Evolutionary conservation across 2,329 filamentous ascomycete species (phyloP).

Genomic region (Hirsutella rhossiliensis): DNA sequence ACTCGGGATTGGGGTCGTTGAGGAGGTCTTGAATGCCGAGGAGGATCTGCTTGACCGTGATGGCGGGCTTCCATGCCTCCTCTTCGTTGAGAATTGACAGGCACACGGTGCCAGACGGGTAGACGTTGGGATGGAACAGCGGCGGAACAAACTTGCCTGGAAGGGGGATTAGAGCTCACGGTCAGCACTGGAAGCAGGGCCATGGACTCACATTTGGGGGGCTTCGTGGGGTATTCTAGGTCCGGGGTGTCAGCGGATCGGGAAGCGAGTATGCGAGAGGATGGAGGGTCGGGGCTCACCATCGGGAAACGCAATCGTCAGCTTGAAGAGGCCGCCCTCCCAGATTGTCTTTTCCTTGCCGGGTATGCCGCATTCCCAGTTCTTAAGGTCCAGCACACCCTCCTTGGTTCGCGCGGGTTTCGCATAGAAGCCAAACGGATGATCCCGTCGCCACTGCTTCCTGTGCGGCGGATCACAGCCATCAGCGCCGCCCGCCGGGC

Average conservation of each 20-base stretch:
- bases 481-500: slow-evolving; percentile 8
- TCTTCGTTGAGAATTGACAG: slow-evolving; percentile 96
- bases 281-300: slow-evolving; percentile 45
- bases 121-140: slow-evolving; percentile 96
- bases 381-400: slow-evolving; percentile 81
- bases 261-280: not conserved
- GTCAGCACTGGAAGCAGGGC: not conserved
- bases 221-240: slow-evolving; percentile 93
- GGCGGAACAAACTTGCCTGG: slow-evolving; percentile 91
- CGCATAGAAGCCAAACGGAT: slow-evolving; percentile 95
- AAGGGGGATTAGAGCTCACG: not conserved
- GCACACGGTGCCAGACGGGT: slow-evolving; percentile 94
- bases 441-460: slow-evolving; percentile 93
- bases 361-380: slow-evolving; percentile 93
- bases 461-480: slow-evolving; percentile 30
- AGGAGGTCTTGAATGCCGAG: slow-evolving; percentile 92
- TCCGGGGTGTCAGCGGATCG: slow-evolving; percentile 3
- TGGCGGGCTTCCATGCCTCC: slow-evolving; percentile 96
- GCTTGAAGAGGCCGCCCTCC: slow-evolving; percentile 95
- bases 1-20: slow-evolving; percentile 93
- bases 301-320: slow-evolving; percentile 86
- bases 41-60: slow-evolving; percentile 96
- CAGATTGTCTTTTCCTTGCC: slow-evolving; percentile 95
- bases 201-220: slow-evolving; percentile 74
- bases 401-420: slow-evolving; percentile 70